Conservation (phyloP, 2,329 filamentous ascomycete genomes). For the Cladophialophora yegresii region DNA sequence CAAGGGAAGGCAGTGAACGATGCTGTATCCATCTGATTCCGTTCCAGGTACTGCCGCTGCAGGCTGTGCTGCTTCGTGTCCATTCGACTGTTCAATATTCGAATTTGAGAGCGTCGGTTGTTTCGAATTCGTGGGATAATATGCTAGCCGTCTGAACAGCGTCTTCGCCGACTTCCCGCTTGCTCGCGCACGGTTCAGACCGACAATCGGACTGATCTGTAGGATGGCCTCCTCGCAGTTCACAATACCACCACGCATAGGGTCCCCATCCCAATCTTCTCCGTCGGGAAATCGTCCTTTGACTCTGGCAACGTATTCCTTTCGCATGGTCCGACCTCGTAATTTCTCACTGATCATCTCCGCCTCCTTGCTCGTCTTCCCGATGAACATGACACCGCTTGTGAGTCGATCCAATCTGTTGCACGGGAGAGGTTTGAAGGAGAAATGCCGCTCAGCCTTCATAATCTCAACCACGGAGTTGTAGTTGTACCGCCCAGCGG, state of each 20-base stretch:
- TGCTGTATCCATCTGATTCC: constrained; percentile 75
- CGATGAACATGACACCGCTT: constrained; percentile 97
- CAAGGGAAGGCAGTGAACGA: constrained; percentile 89
- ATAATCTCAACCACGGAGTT: constrained; percentile 95
- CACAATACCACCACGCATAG: constrained; percentile 60
- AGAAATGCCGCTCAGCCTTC: constrained; percentile 67
- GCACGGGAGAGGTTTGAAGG: constrained; percentile 69
- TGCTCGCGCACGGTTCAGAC: constrained; percentile 89
- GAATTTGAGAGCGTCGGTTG: constrained; percentile 7
- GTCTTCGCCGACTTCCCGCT: constrained; percentile 88
- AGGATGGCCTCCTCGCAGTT: constrained; percentile 93
- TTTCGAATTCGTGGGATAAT: constrained; percentile 64
- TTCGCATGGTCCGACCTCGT: constrained; percentile 76
- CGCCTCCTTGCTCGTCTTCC: constrained; percentile 78
- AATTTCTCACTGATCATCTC: constrained; percentile 77
- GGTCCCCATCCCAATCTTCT: constrained; percentile 33
- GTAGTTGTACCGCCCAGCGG: constrained; percentile 91
- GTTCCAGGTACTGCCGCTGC: constrained; percentile 43
- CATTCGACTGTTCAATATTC: not conserved
- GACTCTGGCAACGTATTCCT: constrained; percentile 92
- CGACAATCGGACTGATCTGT: constrained; percentile 90
- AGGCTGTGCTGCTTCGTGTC: constrained; percentile 37
- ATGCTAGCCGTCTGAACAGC: constrained; percentile 88
- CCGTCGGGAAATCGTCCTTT: constrained; percentile 86
- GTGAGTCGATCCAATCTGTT: constrained; percentile 93